phyloP scores from a whole-genome alignment of 108 stramenopile genomes.

The Fragilaria radians region DNA sequence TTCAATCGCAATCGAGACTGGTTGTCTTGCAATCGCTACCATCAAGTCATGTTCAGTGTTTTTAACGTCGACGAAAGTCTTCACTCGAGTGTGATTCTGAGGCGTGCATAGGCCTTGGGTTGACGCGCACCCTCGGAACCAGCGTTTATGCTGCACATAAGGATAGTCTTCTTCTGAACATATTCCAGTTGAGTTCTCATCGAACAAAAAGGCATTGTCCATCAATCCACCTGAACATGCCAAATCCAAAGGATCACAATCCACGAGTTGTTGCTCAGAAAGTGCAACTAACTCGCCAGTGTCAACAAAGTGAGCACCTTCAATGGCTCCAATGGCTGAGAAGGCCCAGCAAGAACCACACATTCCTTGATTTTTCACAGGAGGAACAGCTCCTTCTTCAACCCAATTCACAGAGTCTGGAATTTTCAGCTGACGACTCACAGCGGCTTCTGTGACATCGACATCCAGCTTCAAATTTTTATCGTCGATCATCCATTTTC shows the following conservation, averaged over 20 bases:
- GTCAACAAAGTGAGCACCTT: constrained; percentile 76
- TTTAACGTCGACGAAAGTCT: constrained; percentile 60
- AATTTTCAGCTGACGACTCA: constrained; percentile 9
- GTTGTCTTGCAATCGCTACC: constrained; percentile 49
- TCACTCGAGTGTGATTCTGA: constrained; percentile 49
- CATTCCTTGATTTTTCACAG: constrained; percentile 87
- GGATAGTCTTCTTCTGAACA: constrained; percentile 85
- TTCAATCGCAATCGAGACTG: constrained; percentile 67
- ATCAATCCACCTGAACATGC: constrained; percentile 89
- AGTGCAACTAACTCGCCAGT: constrained; percentile 62
- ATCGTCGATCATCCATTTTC: not conserved
- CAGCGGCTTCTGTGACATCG: not conserved
- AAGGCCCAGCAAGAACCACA: constrained; percentile 92
- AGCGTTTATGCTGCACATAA: constrained; percentile 44
- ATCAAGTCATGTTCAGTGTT: constrained; percentile 47
- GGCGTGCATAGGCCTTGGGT: constrained; percentile 34
- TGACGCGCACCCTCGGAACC: constrained; percentile 29
- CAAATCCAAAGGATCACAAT: constrained; percentile 73
- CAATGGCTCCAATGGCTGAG: constrained; percentile 83
- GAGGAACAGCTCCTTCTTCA: constrained; percentile 61
- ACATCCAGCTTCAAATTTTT: not conserved
- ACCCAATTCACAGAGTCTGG: constrained; percentile 75
- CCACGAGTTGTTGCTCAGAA: constrained; percentile 86
- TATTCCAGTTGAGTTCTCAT: constrained; percentile 58
- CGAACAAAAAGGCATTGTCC: constrained; percentile 85